Base-by-base conservation (phyloP, 345 rosid genomes). In the Aegle marmelos region DNA sequence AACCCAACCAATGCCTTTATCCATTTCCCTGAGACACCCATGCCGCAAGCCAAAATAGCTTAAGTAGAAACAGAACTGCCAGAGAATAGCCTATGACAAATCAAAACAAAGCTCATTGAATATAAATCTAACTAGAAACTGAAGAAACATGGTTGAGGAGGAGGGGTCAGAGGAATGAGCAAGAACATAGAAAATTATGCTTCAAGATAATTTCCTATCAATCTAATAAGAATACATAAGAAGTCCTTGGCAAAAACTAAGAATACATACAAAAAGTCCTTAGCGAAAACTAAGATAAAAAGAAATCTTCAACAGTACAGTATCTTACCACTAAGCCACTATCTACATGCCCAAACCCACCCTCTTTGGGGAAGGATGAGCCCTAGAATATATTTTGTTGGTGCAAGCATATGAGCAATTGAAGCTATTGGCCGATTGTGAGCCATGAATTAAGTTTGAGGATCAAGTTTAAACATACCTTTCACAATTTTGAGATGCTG, bases 21-120 rank as follows among this genome's bases (percentile, higher is more conserved):
- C 99, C 99, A 97, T 90, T 90, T 94, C 56, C 98, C 97, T 0
- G 98, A 88, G 77, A 91, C 94, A 80, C 99, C 99, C 99, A 97
- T 97, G 76, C 75, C 57, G 50, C 37, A 66, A 7, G 54, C 31
- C 67, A 54, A 79, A 24, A 56, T 75, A 77, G 36, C 79, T 73
- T 79, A 80, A 66, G 77, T 37, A 78, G 72, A 64, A 59, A 74
- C 56, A 39, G 10, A 76, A 79, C 90, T 88, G 82, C 79, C 67
- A 65, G 73, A 74, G 30, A 74, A 79, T 63, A 58, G 61, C 78
- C 37, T 76, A n/a, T 25, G 59, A 73, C 39, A 79, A 25, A 79
- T 73, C 17, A 74, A 64, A 14, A 72, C 27, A 28, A 28, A 41
- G 41, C 11, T 62, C 61, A 58, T 9, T 56, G 60, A 22, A 27